Percentiles rank a stretch among this genome's conserved stretches.
Conservation (phyloP, 192 early-diverging fungal species). For the Coemansia sp. region DNA sequence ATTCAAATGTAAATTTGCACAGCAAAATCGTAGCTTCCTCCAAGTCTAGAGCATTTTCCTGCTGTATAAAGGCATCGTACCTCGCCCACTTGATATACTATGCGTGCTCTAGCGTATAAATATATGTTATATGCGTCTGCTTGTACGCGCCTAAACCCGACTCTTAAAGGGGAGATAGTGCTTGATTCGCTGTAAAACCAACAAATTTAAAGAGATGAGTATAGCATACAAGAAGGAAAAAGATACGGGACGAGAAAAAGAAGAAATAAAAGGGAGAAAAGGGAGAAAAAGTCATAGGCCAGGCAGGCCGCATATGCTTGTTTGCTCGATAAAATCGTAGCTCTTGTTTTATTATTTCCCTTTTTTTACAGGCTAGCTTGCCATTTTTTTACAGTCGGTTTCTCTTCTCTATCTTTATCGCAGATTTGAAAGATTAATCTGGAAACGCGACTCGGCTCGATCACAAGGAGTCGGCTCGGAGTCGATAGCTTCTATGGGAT, state of each 20-base stretch:
- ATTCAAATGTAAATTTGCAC: too few species aligned
- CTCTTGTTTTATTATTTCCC: too few species aligned
- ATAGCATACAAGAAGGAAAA: not conserved
- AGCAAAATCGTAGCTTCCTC: too few species aligned
- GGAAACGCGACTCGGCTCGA: slow-evolving; percentile 9
- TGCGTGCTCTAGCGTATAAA: too few species aligned
- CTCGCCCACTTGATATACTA: not conserved
- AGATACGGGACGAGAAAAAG: not conserved
- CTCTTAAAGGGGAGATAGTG: not conserved
- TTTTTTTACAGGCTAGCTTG: not conserved
- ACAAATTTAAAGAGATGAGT: not conserved
- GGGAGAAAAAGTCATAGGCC: too few species aligned
- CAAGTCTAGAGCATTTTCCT: not conserved
- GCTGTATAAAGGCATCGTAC: not conserved
- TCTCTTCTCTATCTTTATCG: not conserved
- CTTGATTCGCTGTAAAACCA: not conserved
- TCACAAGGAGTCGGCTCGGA: not conserved
- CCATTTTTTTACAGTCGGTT: too few species aligned
- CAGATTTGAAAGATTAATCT: not conserved
- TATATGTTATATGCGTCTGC: too few species aligned
- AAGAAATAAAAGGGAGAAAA: not conserved
- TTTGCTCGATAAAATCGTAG: too few species aligned
- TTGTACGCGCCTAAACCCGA: not conserved
- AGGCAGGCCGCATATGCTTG: too few species aligned
- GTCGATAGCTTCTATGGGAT: too few species aligned